These are phyloP conservation scores for Trichoderma sp. DNA, from an alignment of 2,329 filamentous ascomycete species.

Conservation along the genomic window DNA sequence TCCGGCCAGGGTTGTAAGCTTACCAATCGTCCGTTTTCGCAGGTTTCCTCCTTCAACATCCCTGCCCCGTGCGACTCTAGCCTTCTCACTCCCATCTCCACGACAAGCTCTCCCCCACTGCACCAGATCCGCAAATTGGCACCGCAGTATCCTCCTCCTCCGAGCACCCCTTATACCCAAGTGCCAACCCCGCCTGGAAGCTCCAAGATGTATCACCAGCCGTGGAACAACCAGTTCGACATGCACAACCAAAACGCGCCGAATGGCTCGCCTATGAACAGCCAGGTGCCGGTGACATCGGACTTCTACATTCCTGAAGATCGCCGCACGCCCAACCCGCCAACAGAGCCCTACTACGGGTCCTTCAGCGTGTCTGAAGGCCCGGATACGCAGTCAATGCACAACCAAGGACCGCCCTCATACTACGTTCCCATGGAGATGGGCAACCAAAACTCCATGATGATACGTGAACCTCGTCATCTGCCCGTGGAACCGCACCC, in stretches of 20 bases:
- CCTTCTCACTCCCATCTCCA: conserved; percentile 53
- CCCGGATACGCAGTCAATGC: conserved; percentile 28
- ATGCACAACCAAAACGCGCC: conserved; percentile 43
- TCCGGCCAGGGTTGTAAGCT: neutral
- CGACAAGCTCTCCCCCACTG: conserved; percentile 47
- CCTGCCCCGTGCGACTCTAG: conserved; percentile 42
- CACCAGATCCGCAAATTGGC: conserved; percentile 44
- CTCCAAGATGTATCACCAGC: conserved; percentile 43
- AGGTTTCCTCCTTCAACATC: conserved; percentile 36
- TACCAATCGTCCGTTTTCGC: neutral
- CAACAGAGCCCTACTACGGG: conserved; percentile 37
- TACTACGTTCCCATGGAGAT: conserved; percentile 31
- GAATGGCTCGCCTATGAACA: conserved; percentile 46
- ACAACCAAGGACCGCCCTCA: conserved; percentile 28
- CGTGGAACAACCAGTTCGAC: conserved; percentile 42
- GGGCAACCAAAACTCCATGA: conserved; percentile 29
- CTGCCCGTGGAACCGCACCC: conserved; percentile 29
- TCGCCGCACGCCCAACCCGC: conserved; percentile 39
- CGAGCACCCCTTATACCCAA: conserved; percentile 38
- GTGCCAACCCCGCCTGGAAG: conserved; percentile 49
- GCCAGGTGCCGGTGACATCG: conserved; percentile 36
- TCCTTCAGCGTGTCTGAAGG: conserved; percentile 37
- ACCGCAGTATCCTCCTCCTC: conserved; percentile 41
- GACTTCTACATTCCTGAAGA: conserved; percentile 42
- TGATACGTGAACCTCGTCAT: conserved; percentile 26